phyloP scores from a whole-genome alignment of 140 eudicot genomes.

The Senecio squalidus region DNA sequence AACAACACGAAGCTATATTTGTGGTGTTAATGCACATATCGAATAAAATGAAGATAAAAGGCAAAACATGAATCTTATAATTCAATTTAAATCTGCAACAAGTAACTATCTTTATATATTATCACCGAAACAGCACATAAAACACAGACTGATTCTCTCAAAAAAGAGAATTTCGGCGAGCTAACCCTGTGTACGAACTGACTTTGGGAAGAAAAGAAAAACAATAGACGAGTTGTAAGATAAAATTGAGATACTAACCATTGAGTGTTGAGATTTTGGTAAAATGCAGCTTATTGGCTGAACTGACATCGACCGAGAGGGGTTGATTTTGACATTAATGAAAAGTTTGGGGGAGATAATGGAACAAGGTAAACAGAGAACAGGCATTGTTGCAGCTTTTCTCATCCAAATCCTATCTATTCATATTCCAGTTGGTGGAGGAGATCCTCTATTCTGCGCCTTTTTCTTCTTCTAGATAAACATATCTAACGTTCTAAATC shows the following conservation, averaged over 20 bases:
- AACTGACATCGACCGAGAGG: slow-evolving; percentile 19
- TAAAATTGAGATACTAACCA: slow-evolving; percentile 37
- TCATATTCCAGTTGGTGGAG: not conserved
- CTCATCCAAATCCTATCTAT: slow-evolving; percentile 52
- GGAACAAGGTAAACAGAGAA: slow-evolving; percentile 27
- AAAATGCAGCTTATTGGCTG: slow-evolving; percentile 44
- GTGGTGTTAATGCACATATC: not conserved
- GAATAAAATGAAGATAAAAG: not conserved
- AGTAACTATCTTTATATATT: no score
- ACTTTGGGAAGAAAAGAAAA: not conserved
- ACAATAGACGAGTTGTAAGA: not conserved
- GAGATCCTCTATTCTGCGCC: no score
- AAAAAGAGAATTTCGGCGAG: not conserved
- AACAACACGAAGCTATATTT: slow-evolving; percentile 14
- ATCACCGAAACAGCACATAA: no score
- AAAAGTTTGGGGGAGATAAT: slow-evolving; percentile 35
- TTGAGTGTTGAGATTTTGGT: slow-evolving; percentile 21
- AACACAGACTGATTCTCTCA: not conserved
- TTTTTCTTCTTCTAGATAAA: no score
- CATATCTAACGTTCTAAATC: no score
- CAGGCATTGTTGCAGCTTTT: slow-evolving; percentile 58
- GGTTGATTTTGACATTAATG: slow-evolving; percentile 18
- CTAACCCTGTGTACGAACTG: not conserved
- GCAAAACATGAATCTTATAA: no score
- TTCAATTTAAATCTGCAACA: no score